Evolutionary conservation across 179 eudicot genomes (phyloP).

Genomic region (Gypsophila paniculata): DNA sequence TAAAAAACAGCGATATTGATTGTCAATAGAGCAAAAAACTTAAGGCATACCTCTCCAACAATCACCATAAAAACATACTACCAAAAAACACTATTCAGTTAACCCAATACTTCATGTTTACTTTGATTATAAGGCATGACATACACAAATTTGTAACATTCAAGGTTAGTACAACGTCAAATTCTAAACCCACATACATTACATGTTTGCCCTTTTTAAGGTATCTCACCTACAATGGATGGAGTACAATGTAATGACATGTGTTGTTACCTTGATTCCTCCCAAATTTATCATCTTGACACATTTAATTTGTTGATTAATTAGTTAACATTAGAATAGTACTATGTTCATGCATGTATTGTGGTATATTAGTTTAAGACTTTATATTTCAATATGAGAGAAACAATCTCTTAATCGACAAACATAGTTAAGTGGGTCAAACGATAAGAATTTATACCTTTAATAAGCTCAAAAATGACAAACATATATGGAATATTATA

Average conservation of each 20-base stretch:
- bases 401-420: too few species aligned
- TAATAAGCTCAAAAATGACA: too few species aligned
- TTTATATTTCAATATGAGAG: too few species aligned
- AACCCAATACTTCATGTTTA: background rate
- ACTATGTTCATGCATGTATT: too few species aligned
- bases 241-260: background rate
- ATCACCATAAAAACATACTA: background rate
- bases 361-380: too few species aligned
- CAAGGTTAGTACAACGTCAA: constrained; percentile 21
- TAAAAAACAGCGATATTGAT: background rate
- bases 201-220: constrained; percentile 7
- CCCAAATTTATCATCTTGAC: too few species aligned
- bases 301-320: too few species aligned
- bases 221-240: constrained; percentile 9
- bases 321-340: too few species aligned
- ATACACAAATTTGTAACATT: constrained; percentile 7
- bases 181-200: constrained; percentile 4
- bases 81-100: constrained; percentile 16
- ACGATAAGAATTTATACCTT: too few species aligned
- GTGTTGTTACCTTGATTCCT: background rate
- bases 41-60: constrained; percentile 2
- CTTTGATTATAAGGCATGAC: constrained; percentile 33
- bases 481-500: too few species aligned
- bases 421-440: too few species aligned
- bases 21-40: background rate